Evolutionary conservation across 768 basidiomycete genomes (phyloP), one percentile per base, ranked within the genome.

Genomic region (Strobilomyces echinocephalus): DNA sequence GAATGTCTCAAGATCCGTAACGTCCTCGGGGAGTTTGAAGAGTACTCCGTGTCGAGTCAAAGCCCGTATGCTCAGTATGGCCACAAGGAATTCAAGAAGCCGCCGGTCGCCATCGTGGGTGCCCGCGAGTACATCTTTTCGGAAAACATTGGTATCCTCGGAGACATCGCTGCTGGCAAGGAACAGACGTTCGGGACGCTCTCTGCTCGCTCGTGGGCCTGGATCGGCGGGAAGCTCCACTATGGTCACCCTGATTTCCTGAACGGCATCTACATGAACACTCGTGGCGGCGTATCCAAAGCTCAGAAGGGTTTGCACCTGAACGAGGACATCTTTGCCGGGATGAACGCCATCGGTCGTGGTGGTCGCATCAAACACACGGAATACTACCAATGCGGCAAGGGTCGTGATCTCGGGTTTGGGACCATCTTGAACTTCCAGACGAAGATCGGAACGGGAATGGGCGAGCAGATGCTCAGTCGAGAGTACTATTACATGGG

Each of bases 101-200:
- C 90, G 20, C 97, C 97, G 16, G 88, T 98, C 20, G 95, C 97
- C 15, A 99, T 99, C 58, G 90, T 99, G 58, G 97, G 95, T 71
- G 95, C 97, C 10, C 85, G 97, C 73, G 95, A 99, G 78, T 99
- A 99, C 72, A 97, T 99, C 69, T 99, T 99, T 76, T 98, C 97
- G 49, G 97, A 99, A 76, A 97, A 97, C 68, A 98, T 98, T 58
- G 97, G 97, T 79, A 95, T 98, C 63, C 79, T 99, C 44, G 97
- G 97, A 63, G 97, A 99, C 72, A 81, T 99, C 42, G 97, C 97
- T 39, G 97, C 97, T 56, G 95, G 97, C 16, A 98, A 99, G 78
- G 97, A 99, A 72, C 97, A 98, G 72, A 99, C 97, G 36, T 99
- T 99, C 70, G 97, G 97, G 68, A 98, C 97, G 1, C 83, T 99